Percentiles rank a stretch among this genome's conserved stretches.
phyloP scores from a whole-genome alignment of 768 basidiomycete genomes.

The Mycena capillaripes region DNA sequence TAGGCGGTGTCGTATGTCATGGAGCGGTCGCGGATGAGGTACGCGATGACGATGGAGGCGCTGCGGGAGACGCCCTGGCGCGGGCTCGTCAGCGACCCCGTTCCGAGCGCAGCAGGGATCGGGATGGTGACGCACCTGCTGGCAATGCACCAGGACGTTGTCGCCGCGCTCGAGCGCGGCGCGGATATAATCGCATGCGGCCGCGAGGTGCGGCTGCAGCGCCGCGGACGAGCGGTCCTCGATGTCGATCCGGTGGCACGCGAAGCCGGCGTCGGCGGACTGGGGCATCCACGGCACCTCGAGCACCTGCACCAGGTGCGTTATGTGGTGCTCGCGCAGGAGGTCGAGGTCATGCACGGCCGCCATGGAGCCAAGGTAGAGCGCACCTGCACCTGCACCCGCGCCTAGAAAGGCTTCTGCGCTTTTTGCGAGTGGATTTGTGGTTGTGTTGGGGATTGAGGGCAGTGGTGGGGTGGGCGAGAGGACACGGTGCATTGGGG shows the following conservation, averaged over 20 bases:
- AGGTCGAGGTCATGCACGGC: constrained; percentile 70
- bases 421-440: not conserved
- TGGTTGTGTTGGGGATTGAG: not conserved
- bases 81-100: no score
- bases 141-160: constrained; percentile 69
- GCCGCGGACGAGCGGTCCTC: constrained; percentile 61
- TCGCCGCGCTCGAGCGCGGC: constrained; percentile 53
- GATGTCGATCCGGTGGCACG: constrained; percentile 62
- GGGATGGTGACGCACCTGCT: constrained; percentile 55
- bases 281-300: constrained; percentile 74
- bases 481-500: constrained; percentile 27
- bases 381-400: constrained; percentile 9
- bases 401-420: not conserved
- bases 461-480: not conserved
- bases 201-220: constrained; percentile 61
- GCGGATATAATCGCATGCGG: constrained; percentile 63
- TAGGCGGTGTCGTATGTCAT: constrained; percentile 66
- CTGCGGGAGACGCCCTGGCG: constrained; percentile 66
- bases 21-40: constrained; percentile 64
- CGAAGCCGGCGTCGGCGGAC: not conserved
- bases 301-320: constrained; percentile 75
- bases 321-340: constrained; percentile 64
- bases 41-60: constrained; percentile 60
- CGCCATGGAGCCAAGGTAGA: constrained; percentile 64
- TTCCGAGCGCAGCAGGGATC: no score